Evolutionary conservation across 345 rosid genomes (phyloP).

Genomic region (Nasturtium officinale): DNA sequence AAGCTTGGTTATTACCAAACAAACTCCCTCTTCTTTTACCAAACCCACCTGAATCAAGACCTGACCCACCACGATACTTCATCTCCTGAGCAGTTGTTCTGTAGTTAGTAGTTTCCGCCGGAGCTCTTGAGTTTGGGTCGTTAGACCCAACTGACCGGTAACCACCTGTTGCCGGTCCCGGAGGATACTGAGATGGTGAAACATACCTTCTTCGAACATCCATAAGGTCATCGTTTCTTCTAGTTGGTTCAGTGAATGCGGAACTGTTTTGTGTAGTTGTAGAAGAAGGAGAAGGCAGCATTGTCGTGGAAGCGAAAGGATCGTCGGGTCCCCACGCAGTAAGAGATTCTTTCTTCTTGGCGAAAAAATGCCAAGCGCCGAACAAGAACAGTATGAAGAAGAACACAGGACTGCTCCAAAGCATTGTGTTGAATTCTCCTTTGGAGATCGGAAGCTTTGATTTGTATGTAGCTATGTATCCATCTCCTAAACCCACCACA

Average conservation of each 20-base stretch:
- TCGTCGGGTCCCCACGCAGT: constrained; percentile 97
- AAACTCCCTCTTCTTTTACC: constrained; percentile 67
- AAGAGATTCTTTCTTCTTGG: constrained; percentile 93
- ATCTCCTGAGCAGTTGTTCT: constrained; percentile 60
- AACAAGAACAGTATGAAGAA: constrained; percentile 80
- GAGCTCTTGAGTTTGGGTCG: constrained; percentile 60
- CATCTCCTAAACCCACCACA: constrained; percentile 79
- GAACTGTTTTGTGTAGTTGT: constrained; percentile 42
- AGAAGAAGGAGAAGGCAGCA: constrained; percentile 45
- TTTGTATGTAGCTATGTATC: constrained; percentile 75
- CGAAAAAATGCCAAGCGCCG: constrained; percentile 91
- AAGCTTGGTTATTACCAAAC: constrained; percentile 59
- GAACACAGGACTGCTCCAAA: constrained; percentile 85
- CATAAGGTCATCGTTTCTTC: constrained; percentile 62
- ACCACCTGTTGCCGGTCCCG: constrained; percentile 61
- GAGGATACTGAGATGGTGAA: constrained; percentile 67
- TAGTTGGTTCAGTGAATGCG: constrained; percentile 58
- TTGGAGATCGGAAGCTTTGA: constrained; percentile 68
- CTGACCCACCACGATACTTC: constrained; percentile 59
- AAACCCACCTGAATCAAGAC: constrained; percentile 61
- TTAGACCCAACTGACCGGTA: constrained; percentile 58
- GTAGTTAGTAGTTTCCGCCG: constrained; percentile 56
- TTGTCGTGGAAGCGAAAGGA: constrained; percentile 60
- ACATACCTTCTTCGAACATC: constrained; percentile 70
- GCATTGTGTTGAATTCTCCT: constrained; percentile 72